Conservation (phyloP, 805 yeast species). For the Saccharomycopsis capsularis region DNA sequence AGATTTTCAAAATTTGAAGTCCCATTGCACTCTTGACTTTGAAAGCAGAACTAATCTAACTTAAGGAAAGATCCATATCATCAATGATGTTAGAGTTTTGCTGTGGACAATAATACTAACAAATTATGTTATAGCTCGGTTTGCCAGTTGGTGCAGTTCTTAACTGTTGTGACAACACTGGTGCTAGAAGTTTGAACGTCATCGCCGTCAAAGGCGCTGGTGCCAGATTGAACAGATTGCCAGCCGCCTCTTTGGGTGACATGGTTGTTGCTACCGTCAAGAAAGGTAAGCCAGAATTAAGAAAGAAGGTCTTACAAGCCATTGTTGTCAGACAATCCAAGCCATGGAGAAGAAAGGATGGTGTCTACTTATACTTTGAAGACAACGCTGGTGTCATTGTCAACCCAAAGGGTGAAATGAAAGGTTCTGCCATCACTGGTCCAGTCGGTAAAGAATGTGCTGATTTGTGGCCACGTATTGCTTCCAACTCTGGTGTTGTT, state of each 20-base stretch:
- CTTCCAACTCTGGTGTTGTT: constrained; percentile 99
- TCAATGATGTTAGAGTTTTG: too few relatives aligned
- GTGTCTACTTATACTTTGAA: constrained; percentile 98
- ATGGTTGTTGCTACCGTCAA: constrained; percentile 99
- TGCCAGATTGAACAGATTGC: constrained; percentile 99
- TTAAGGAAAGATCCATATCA: too few relatives aligned
- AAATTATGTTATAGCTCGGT: constrained; percentile 62
- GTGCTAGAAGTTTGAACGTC: constrained; percentile 99
- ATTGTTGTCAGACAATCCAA: constrained; percentile 98
- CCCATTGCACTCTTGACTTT: too few relatives aligned
- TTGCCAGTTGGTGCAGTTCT: constrained; percentile 99
- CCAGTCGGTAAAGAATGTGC: constrained; percentile 99
- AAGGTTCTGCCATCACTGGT: constrained; percentile 99
- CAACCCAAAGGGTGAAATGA: constrained; percentile 99
- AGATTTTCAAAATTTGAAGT: too few relatives aligned
- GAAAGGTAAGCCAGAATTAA: constrained; percentile 99
- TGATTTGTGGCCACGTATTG: constrained; percentile 99
- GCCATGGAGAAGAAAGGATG: constrained; percentile 99
- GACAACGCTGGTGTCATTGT: constrained; percentile 99
- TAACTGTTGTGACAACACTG: constrained; percentile 99
- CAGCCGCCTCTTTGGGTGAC: constrained; percentile 99
- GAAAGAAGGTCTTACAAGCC: constrained; percentile 99
- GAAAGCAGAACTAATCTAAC: too few relatives aligned
- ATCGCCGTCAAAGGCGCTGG: constrained; percentile 98
- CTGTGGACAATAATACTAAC: background rate